Base-by-base conservation (phyloP, 2,329 filamentous ascomycete species). In the Ceratocystiopsis sp. region DNA sequence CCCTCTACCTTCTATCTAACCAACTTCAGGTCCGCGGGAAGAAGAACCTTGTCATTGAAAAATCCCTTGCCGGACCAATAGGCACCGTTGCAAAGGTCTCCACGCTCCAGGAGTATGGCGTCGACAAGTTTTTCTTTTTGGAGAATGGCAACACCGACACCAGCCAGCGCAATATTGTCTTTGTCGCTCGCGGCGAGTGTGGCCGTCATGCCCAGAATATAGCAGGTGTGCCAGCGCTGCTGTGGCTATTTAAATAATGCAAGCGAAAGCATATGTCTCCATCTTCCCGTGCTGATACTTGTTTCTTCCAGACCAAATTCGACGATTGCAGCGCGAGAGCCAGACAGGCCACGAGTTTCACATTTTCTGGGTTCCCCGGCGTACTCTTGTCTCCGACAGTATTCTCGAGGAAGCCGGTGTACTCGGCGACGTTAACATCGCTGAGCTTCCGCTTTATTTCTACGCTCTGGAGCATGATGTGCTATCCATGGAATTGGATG, bases 31-130 rank as follows among this genome's bases (percentile, higher is more conserved):
- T 96, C 51, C 84, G 89, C 58, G 93, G 93, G 53, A 98, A 96
- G 75, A 98, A 98, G 71, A 96, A 95, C 57, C 69, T 98, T 48
- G 83, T 98, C 42, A 80, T 98, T 57, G 89, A 96, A 60, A 84
- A 82, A 61, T 80, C 79, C 54, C 71, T 98, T 53, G 86, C 89
- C 52, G 91, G 89, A 19, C 84, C 87, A 29, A 73, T 98, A 52
- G 85, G 87, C 46, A 72, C 89, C 46, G 80, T 98, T 52, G 85
- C 93, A 64, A 95, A 95, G 60, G 93, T 95, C 56, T 89, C 89
- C 18, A 89, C 84, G 11, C 72, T 95, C 15, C 85, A 96, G 58
- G 91, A 98, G 56, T 95, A 96, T 65, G 93, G 93, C 29, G 87
- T 98, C 52, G 87, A 96, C 61, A 93, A 93, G 61, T 84, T 95